phyloP scores from a whole-genome alignment of 2,329 filamentous ascomycete species.

The Penicillium sp. region DNA sequence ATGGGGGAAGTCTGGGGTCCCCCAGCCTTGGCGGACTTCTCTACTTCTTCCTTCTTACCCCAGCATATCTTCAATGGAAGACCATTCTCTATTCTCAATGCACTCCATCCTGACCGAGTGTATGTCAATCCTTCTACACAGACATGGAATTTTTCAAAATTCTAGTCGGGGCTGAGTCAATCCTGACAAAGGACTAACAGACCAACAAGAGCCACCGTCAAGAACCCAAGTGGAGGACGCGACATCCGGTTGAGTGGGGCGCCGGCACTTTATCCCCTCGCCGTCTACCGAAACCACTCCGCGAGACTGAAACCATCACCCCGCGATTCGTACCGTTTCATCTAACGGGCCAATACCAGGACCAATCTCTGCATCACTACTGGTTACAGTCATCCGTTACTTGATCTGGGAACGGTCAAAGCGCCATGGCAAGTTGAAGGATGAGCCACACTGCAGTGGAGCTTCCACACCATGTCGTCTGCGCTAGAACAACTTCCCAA shows the following conservation, averaged over 20 bases:
- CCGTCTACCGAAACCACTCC: slow-evolving; percentile 22
- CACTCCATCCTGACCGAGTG: neutral
- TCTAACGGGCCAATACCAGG: neutral
- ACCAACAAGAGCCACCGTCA: neutral
- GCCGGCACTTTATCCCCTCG: slow-evolving; percentile 26
- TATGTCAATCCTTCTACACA: neutral
- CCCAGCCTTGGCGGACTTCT: neutral
- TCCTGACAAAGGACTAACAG: slow-evolving; percentile 24
- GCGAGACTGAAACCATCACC: neutral
- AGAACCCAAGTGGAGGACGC: slow-evolving; percentile 19
- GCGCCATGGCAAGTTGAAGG: slow-evolving; percentile 22
- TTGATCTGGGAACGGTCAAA: neutral
- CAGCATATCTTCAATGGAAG: neutral
- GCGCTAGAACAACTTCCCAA: slow-evolving; percentile 54
- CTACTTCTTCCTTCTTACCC: neutral
- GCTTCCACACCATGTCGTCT: slow-evolving; percentile 24
- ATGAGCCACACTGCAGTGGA: slow-evolving; percentile 1
- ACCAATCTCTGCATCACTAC: neutral
- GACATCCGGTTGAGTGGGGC: slow-evolving; percentile 19
- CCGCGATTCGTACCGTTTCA: neutral
- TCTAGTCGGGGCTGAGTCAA: slow-evolving; percentile 21
- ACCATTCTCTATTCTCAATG: neutral
- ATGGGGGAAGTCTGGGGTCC: slow-evolving; percentile 5
- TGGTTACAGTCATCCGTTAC: neutral
- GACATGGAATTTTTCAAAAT: neutral